phyloP scores from a whole-genome alignment of 2,329 filamentous ascomycete species.

The Ophiocordyceps camponoti-saundersi region DNA sequence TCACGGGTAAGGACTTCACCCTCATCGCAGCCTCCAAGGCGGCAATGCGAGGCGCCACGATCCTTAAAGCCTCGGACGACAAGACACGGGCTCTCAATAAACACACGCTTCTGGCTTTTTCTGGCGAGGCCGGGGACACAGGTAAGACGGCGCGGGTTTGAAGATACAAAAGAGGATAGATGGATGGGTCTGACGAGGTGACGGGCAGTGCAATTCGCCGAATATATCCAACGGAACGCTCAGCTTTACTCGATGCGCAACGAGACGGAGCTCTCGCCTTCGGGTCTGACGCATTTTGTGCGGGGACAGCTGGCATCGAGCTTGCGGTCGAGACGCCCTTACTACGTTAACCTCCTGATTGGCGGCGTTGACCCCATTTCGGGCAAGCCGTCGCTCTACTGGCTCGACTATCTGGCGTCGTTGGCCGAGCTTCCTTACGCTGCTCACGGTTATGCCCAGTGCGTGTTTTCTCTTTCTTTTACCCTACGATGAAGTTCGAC shows the following conservation, averaged over 20 bases:
- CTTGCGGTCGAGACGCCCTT: conserved; percentile 80
- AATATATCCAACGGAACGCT: conserved; percentile 97
- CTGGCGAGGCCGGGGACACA: conserved; percentile 90
- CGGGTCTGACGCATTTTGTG: conserved; percentile 82
- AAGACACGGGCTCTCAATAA: conserved; percentile 90
- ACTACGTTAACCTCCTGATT: conserved; percentile 90
- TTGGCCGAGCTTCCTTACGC: conserved; percentile 83
- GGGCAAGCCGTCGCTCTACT: conserved; percentile 82
- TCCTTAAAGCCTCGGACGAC: conserved; percentile 90
- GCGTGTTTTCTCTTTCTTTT: conserved; percentile 20
- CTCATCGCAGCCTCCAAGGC: conserved; percentile 96
- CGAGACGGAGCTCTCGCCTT: conserved; percentile 76
- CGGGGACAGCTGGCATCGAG: conserved; percentile 83
- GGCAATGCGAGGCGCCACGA: conserved; percentile 90
- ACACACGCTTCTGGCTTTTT: conserved; percentile 88
- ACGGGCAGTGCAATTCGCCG: conserved; percentile 91
- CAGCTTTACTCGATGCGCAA: conserved; percentile 99
- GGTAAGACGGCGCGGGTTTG: conserved; percentile 29
- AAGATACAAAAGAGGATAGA: not conserved
- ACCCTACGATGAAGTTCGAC: not conserved
- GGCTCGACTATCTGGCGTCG: conserved; percentile 91
- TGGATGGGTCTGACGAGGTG: conserved; percentile 7
- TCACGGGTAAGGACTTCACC: conserved; percentile 98
- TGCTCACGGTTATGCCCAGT: conserved; percentile 95
- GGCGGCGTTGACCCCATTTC: conserved; percentile 88